Conservation (phyloP, 1,284 basidiomycete genomes). For the Cryptococcus depauperatus region DNA sequence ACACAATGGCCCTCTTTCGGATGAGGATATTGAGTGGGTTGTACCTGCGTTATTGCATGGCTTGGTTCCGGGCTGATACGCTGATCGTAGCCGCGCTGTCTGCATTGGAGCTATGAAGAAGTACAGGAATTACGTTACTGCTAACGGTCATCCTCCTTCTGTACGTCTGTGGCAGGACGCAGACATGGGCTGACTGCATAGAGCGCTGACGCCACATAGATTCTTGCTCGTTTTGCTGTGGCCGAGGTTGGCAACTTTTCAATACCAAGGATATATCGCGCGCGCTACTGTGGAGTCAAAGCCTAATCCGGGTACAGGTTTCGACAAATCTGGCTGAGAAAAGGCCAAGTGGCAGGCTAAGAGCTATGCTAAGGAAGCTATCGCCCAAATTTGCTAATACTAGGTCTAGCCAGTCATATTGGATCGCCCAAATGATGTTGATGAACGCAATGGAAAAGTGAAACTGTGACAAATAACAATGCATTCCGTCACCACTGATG, state of each 20-base stretch:
- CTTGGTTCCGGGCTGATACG: neutral
- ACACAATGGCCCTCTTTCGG: conserved; percentile 35
- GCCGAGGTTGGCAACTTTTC: conserved; percentile 44
- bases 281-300: no score
- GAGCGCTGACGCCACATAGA: conserved; percentile 40
- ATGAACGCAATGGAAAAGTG: no score
- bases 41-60: no score
- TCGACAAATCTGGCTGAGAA: conserved; percentile 35
- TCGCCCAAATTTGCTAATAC: conserved; percentile 34
- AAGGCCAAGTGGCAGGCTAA: conserved; percentile 36
- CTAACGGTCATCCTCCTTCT: conserved; percentile 33
- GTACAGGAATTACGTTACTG: conserved; percentile 35
- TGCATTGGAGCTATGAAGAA: conserved; percentile 38
- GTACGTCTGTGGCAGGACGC: conserved; percentile 33
- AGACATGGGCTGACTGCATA: no score
- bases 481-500: no score
- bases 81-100: conserved; percentile 30
- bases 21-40: conserved; percentile 41
- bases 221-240: conserved; percentile 42
- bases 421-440: no score
- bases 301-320: conserved; percentile 18
- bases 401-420: conserved; percentile 7
- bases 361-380: conserved; percentile 28
- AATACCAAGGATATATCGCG: conserved; percentile 33
- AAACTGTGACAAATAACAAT: no score